Percentiles rank a stretch among this genome's conserved stretches.
Evolutionary conservation across 2,329 filamentous ascomycete genomes (phyloP).

Genomic region (Calonectria honghensis): DNA sequence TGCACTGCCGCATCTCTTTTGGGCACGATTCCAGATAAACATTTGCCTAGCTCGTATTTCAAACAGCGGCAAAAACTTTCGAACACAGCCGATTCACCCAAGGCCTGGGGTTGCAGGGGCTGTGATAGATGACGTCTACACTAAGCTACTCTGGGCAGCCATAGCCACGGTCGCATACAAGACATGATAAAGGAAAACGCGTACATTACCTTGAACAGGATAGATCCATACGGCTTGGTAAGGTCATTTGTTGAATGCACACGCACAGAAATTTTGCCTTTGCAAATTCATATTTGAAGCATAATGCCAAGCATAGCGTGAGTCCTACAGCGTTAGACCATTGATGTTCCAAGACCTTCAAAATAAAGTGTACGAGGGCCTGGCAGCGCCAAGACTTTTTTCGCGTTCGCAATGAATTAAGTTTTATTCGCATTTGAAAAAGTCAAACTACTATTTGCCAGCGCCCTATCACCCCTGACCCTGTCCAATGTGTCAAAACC

Average conservation of each 20-base stretch:
- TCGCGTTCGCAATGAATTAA: background rate
- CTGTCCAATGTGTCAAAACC: background rate
- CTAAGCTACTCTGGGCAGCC: background rate
- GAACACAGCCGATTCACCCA: background rate
- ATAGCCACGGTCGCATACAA: background rate
- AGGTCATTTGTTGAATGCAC: background rate
- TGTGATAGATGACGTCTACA: constrained; percentile 10
- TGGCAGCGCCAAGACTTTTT: background rate
- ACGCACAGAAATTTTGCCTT: background rate
- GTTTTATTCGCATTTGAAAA: constrained; percentile 12
- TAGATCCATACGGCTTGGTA: too few relatives aligned
- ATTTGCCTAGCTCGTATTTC: constrained; percentile 15
- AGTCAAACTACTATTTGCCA: background rate
- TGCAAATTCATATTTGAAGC: background rate
- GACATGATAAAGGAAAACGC: background rate
- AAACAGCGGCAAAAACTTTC: background rate
- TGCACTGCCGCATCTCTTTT: constrained; percentile 2
- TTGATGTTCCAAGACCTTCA: background rate
- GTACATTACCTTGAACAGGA: background rate
- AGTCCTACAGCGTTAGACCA: background rate
- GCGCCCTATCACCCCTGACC: background rate
- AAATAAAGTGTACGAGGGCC: background rate
- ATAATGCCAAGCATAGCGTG: background rate
- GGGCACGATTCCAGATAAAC: background rate
- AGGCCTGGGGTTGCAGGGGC: background rate